phyloP scores from a whole-genome alignment of 805 yeast species.

The Wickerhamomyces chaumierensis region DNA sequence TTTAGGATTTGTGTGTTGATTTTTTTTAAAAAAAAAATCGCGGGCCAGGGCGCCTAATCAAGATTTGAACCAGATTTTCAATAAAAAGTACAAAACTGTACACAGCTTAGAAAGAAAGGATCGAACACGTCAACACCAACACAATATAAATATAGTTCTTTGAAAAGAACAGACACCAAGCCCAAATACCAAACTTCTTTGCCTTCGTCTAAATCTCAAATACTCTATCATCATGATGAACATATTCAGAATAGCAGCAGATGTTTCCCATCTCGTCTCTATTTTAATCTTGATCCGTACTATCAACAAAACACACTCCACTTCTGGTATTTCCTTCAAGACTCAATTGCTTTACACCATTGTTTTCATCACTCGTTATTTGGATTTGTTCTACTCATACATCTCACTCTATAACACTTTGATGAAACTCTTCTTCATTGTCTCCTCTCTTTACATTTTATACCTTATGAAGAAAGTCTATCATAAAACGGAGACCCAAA shows the following conservation, averaged over 20 bases:
- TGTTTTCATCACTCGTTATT: conserved; percentile 65
- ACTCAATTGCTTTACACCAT: conserved; percentile 72
- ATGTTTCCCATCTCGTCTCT: conserved; percentile 72
- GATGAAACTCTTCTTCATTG: conserved; percentile 76
- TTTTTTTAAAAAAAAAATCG: too few species aligned
- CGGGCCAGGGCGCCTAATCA: too few species aligned
- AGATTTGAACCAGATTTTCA: too few species aligned
- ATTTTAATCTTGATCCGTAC: conserved; percentile 66
- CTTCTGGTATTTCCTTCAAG: conserved; percentile 79
- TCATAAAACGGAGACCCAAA: conserved; percentile 37
- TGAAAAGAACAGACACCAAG: too few species aligned
- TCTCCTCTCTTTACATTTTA: conserved; percentile 63
- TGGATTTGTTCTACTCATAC: conserved; percentile 33
- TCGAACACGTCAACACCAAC: too few species aligned
- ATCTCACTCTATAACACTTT: conserved; percentile 63
- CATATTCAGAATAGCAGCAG: conserved; percentile 45
- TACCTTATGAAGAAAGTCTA: conserved; percentile 56
- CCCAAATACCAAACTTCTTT: too few species aligned
- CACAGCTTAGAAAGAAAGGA: too few species aligned
- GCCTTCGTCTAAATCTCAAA: too few species aligned
- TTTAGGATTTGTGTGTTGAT: too few species aligned
- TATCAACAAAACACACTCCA: conserved; percentile 51
- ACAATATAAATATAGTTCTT: too few species aligned
- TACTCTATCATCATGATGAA: conserved; percentile 20
- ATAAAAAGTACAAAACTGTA: too few species aligned